These are phyloP conservation scores for Leishmania martiniquensis DNA, from an alignment of 208 protist genomes.

Conservation along the genomic window DNA sequence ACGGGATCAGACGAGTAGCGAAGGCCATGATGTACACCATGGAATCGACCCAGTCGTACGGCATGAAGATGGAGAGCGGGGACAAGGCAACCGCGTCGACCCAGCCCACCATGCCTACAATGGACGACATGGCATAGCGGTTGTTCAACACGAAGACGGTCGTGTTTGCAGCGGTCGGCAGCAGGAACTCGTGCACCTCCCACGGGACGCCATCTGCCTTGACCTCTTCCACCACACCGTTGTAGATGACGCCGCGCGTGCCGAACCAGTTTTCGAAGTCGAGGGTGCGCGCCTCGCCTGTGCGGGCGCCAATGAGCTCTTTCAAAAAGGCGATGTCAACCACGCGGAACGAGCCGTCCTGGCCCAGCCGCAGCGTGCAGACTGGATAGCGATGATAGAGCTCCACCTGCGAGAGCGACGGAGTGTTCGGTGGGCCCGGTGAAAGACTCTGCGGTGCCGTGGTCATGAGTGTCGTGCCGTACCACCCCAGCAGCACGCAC, in stretches of 20 bases:
- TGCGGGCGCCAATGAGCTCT: constrained; percentile 44
- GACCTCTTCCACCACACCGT: constrained; percentile 33
- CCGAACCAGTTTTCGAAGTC: constrained; percentile 75
- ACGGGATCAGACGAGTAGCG: constrained; percentile 46
- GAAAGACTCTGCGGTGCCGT: constrained; percentile 41
- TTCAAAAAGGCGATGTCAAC: constrained; percentile 62
- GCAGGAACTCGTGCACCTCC: constrained; percentile 48
- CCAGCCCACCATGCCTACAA: constrained; percentile 59
- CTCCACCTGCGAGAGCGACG: constrained; percentile 20
- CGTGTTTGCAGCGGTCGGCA: constrained; percentile 29
- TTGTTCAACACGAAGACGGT: constrained; percentile 66
- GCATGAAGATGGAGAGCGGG: constrained; percentile 71
- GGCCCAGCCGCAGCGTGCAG: constrained; percentile 47
- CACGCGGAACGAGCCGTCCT: constrained; percentile 39
- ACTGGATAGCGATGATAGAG: constrained; percentile 77
- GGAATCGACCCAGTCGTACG: constrained; percentile 45
- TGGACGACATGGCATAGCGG: constrained; percentile 47
- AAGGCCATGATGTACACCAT: constrained; percentile 66
- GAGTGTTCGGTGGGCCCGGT: constrained; percentile 4
- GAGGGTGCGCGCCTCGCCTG: constrained; percentile 7
- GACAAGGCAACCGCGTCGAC: constrained; percentile 65
- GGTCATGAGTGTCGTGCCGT: constrained; percentile 53
- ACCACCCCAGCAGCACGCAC: constrained; percentile 69
- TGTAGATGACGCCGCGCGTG: constrained; percentile 41
- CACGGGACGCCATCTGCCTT: constrained; percentile 33